Evolutionary conservation across 2,329 filamentous ascomycete species (phyloP), one percentile per base, ranked within the genome.

Genomic region (Exophiala spinifera): DNA sequence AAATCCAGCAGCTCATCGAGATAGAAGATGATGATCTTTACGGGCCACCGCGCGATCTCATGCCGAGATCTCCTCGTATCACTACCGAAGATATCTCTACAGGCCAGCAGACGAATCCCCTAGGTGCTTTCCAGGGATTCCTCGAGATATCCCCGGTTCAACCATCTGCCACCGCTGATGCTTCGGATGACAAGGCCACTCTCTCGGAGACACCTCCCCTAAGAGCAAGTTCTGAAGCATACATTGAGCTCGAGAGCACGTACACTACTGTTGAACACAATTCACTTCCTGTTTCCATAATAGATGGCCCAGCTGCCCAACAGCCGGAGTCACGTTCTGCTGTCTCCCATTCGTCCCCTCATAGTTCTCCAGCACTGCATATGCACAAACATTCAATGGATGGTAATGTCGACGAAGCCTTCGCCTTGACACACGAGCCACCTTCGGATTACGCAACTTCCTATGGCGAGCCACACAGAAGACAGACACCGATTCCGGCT

Each of bases 21-120:
- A 36, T 53, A 14, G 57, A 59, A 37, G 53, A 54, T 40, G 57
- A 56, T 23, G 57, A 60, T 48, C 44, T 60, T 13, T 60, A 60
- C 34, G 57, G 57, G 19, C 25, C 57, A 25, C 53, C 57, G 13
- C 15, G 23, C 6, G 55, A 51, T 19, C 31, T 15, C 5, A 10
- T 34, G n/a, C n/a, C 19, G 2, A 44, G 23, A 10, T 10, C 14
- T 44, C 19, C 45, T 19, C 25, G 7, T 36, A 11, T 17, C 8
- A 33, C 4, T 8, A 5, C 15, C 1, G 10, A 47, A 28, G n/a
- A 33, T 14, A 47, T 34, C 17, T 15, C 17, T 25, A 10, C 20
- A 23, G n/a, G n/a, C 34, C 39, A 28, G 13, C 43, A 43, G 4
- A 51, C 33, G 28, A 55, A 49, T 33, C 46, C 53, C n/a, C 11